A percentile compares a stretch with the other conserved stretches of the same genome.
These are phyloP conservation scores for Kuraishia borneana DNA, from an alignment of 805 yeast genomes.

Conservation along the genomic window DNA sequence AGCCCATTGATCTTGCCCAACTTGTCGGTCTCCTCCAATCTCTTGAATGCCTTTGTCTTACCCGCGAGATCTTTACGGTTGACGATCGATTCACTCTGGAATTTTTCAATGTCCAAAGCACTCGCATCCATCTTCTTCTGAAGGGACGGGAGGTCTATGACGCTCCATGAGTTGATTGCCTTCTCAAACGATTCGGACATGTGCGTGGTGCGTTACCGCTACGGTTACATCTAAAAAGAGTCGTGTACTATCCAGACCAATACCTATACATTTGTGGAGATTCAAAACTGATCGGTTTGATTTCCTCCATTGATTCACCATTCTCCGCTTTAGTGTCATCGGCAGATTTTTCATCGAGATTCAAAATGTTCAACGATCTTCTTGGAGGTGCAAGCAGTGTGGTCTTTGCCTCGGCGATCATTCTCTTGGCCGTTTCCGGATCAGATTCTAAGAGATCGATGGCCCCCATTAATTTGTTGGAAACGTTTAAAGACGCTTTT, in stretches of 20 bases:
- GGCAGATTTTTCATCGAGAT: slow-evolving; percentile 8
- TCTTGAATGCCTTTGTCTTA: slow-evolving; percentile 79
- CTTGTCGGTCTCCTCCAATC: slow-evolving; percentile 56
- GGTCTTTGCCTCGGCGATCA: slow-evolving; percentile 17
- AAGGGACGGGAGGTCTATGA: slow-evolving; percentile 55
- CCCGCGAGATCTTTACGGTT: slow-evolving; percentile 70
- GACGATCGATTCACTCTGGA: slow-evolving; percentile 55
- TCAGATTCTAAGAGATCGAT: slow-evolving; percentile 13
- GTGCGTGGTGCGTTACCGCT: background rate
- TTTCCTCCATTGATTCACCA: slow-evolving; percentile 14
- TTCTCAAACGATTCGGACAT: slow-evolving; percentile 23
- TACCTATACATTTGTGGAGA: slow-evolving; percentile 54
- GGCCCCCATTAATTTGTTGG: slow-evolving; percentile 32
- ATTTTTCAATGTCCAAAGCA: slow-evolving; percentile 60
- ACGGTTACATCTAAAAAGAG: background rate
- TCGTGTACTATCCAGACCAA: slow-evolving; percentile 41
- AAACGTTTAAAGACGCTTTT: slow-evolving; percentile 40
- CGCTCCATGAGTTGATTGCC: slow-evolving; percentile 68
- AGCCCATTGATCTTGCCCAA: slow-evolving; percentile 54
- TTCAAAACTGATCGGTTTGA: slow-evolving; percentile 48
- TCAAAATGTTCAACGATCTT: slow-evolving; percentile 18
- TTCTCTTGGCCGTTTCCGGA: slow-evolving; percentile 8
- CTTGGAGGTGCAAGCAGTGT: slow-evolving; percentile 18
- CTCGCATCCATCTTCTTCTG: slow-evolving; percentile 68
- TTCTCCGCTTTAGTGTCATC: slow-evolving; percentile 8